A percentile compares a stretch with the other conserved stretches of the same genome.
Conservation (phyloP, 176 grass and related monocot genomes). For the Areca catechu region DNA sequence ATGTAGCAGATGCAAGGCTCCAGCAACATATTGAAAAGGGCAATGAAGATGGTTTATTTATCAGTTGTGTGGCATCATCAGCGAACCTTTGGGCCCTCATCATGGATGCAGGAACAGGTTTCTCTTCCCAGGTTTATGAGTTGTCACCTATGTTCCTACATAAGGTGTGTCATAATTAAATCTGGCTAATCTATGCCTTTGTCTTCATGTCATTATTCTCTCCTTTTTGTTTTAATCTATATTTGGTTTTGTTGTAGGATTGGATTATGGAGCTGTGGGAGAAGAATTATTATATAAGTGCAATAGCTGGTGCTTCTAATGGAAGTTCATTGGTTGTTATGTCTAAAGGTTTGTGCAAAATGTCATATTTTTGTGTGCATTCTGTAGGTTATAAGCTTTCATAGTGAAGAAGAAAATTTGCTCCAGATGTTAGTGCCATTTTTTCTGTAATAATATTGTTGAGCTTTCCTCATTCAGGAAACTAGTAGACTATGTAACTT, state of each 20-base stretch:
- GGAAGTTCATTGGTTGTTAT: slow-evolving; percentile 97
- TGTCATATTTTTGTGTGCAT: background rate
- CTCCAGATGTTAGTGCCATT: too few species aligned
- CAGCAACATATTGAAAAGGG: slow-evolving; percentile 96
- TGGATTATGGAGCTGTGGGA: slow-evolving; percentile 99
- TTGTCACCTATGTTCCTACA: slow-evolving; percentile 88
- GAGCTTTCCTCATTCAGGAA: too few species aligned
- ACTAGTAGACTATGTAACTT: too few species aligned
- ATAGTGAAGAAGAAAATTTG: too few species aligned
- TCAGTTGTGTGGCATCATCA: slow-evolving; percentile 86
- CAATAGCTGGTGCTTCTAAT: slow-evolving; percentile 82
- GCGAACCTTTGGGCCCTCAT: slow-evolving; percentile 93
- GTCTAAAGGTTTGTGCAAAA: slow-evolving; percentile 79
- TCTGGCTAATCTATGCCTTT: background rate
- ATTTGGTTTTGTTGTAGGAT: slow-evolving; percentile 38
- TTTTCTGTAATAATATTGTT: too few species aligned
- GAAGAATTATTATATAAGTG: slow-evolving; percentile 95
- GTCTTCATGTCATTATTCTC: slow-evolving; percentile 7
- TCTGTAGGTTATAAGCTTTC: background rate
- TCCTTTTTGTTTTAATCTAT: background rate
- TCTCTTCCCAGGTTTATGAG: slow-evolving; percentile 91
- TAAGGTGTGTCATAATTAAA: slow-evolving; percentile 52
- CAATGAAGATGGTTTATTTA: slow-evolving; percentile 92
- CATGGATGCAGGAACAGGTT: slow-evolving; percentile 96
- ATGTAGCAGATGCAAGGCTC: slow-evolving; percentile 84